Evolutionary conservation across 2,329 filamentous ascomycete species (phyloP).

Genomic region (Cercospora canescens): DNA sequence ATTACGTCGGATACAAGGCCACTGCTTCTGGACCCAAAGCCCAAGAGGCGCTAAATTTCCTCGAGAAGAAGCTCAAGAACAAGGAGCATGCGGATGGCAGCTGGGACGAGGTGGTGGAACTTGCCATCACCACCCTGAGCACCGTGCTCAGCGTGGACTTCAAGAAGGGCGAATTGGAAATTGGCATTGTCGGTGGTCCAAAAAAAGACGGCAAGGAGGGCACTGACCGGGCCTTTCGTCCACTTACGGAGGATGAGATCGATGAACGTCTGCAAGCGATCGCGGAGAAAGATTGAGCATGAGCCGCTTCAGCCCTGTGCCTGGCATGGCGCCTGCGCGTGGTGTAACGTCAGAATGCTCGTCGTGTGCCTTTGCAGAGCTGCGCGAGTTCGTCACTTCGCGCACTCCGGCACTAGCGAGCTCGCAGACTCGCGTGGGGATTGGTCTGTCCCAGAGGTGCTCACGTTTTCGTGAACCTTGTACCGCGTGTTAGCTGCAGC

Average conservation of each 20-base stretch:
- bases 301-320: slow-evolving; percentile 4
- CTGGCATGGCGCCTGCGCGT: slow-evolving; percentile 16
- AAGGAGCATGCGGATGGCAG: slow-evolving; percentile 89
- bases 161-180: slow-evolving; percentile 98
- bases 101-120: slow-evolving; percentile 97
- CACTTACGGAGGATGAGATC: slow-evolving; percentile 94
- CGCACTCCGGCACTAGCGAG: slow-evolving; percentile 3
- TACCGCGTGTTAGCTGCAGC: slow-evolving; percentile 16
- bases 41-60: slow-evolving; percentile 95
- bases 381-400: slow-evolving; percentile 2
- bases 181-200: slow-evolving; percentile 93
- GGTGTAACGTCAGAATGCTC: slow-evolving; percentile 7
- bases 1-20: slow-evolving; percentile 98
- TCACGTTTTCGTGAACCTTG: slow-evolving; percentile 2
- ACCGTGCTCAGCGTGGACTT: slow-evolving; percentile 98
- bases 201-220: slow-evolving; percentile 79
- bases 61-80: slow-evolving; percentile 99
- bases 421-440: not conserved
- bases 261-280: slow-evolving; percentile 97
- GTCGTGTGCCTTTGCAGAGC: not conserved
- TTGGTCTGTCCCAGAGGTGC: slow-evolving; percentile 2
- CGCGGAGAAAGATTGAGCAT: slow-evolving; percentile 87
- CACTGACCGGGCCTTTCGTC: slow-evolving; percentile 76
- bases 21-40: slow-evolving; percentile 97
- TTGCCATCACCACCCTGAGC: slow-evolving; percentile 92